Percentiles rank a stretch among this genome's conserved stretches.
phyloP scores from a whole-genome alignment of 2,329 filamentous ascomycete genomes.

The Neospermospora avenae region DNA sequence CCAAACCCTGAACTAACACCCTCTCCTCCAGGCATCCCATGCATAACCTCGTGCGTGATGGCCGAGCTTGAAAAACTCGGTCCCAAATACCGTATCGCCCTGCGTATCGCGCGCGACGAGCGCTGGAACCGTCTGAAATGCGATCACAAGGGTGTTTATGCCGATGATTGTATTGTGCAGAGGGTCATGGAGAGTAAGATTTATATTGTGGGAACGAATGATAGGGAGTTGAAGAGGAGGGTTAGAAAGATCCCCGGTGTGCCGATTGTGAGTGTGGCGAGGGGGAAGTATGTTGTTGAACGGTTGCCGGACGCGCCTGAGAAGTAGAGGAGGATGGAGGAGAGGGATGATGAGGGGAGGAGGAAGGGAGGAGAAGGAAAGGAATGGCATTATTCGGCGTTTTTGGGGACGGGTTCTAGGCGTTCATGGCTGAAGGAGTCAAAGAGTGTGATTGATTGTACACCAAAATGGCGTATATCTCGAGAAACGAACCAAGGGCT shows the following conservation, averaged over 20 bases:
- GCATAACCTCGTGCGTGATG: constrained; percentile 73
- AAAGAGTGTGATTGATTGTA: not conserved
- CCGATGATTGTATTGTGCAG: constrained; percentile 82
- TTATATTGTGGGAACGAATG: constrained; percentile 75
- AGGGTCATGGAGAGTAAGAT: constrained; percentile 69
- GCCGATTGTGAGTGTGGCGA: constrained; percentile 71
- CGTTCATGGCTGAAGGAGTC: not conserved
- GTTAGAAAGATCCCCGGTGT: constrained; percentile 68
- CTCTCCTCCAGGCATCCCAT: too few species aligned
- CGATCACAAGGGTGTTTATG: constrained; percentile 84
- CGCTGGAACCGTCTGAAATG: constrained; percentile 83
- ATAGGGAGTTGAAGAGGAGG: constrained; percentile 76
- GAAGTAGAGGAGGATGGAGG: constrained; percentile 23
- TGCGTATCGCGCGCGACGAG: constrained; percentile 85
- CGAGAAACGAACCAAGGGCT: too few species aligned
- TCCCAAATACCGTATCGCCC: constrained; percentile 80
- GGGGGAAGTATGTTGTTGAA: constrained; percentile 94
- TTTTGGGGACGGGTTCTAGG: not conserved
- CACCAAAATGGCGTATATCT: too few species aligned
- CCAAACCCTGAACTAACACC: too few species aligned
- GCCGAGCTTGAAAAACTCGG: constrained; percentile 88
- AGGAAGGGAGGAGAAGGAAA: not conserved
- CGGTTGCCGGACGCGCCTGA: constrained; percentile 81
- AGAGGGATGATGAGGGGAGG: not conserved
- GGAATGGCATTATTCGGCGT: not conserved